Percentiles rank a stretch among this genome's conserved stretches.
phyloP scores from a whole-genome alignment of 768 basidiomycete species.

The Cubamyces sp. region DNA sequence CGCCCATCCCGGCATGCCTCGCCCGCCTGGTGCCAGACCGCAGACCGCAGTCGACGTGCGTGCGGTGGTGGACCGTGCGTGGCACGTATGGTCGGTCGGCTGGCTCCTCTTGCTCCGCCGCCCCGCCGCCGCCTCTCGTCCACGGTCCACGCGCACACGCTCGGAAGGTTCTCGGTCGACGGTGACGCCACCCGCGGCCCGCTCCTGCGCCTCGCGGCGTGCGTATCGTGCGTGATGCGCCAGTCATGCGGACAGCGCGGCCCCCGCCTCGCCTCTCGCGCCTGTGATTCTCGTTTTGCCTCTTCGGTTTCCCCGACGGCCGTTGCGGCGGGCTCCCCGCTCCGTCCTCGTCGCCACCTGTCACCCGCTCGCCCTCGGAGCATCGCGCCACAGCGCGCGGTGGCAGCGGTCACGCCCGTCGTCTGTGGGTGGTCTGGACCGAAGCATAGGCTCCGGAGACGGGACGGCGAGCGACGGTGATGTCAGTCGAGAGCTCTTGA shows the following conservation, averaged over 20 bases:
- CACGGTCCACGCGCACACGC: not conserved
- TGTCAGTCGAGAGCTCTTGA: not conserved
- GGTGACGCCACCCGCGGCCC: conserved; percentile 11
- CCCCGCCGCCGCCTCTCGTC: not conserved
- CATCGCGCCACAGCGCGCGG: no score
- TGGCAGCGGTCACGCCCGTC: not conserved
- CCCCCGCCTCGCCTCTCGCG: not conserved
- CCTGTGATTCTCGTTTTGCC: not conserved
- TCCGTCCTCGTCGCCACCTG: no score
- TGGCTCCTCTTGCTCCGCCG: no score
- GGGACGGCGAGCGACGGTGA: not conserved
- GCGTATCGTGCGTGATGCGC: not conserved
- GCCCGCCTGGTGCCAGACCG: no score
- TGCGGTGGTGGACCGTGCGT: no score
- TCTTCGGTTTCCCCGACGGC: not conserved
- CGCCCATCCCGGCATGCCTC: not conserved
- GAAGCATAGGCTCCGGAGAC: not conserved
- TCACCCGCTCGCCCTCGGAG: no score
- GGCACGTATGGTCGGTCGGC: no score
- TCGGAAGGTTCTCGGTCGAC: not conserved
- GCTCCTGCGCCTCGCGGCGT: not conserved
- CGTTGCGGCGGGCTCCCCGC: not conserved
- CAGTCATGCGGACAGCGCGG: not conserved
- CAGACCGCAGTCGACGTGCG: not conserved
- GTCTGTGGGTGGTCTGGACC: not conserved